These are phyloP conservation scores for Psilocybe cubensis DNA, from an alignment of 768 basidiomycete species.

Conservation along the genomic window DNA sequence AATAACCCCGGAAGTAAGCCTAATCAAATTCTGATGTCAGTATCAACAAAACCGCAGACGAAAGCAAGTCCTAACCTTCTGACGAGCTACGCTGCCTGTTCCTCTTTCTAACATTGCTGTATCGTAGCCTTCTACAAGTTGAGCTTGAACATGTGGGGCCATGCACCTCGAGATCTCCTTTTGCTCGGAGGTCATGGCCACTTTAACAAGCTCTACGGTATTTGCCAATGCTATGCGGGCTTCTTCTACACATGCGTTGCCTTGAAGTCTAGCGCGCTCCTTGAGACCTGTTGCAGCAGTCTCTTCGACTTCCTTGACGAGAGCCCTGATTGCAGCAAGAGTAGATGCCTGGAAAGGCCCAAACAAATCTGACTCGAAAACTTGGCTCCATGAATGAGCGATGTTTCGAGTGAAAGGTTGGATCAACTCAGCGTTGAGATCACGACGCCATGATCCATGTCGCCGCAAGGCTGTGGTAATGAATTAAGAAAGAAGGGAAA, in stretches of 20 bases:
- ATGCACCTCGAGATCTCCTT: slow-evolving; percentile 63
- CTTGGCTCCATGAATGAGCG: slow-evolving; percentile 57
- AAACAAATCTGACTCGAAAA: slow-evolving; percentile 66
- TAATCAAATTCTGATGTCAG: slow-evolving; percentile 20
- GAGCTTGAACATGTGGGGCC: slow-evolving; percentile 56
- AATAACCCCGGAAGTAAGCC: slow-evolving; percentile 50
- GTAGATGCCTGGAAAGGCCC: slow-evolving; percentile 45
- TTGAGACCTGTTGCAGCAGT: slow-evolving; percentile 54
- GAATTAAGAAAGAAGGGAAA: background rate
- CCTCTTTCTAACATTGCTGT: slow-evolving; percentile 58
- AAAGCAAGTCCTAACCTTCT: slow-evolving; percentile 45
- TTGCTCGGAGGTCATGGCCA: slow-evolving; percentile 55
- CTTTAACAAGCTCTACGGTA: slow-evolving; percentile 49
- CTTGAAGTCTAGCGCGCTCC: slow-evolving; percentile 55
- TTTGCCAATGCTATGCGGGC: slow-evolving; percentile 51
- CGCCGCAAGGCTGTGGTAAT: slow-evolving; percentile 47
- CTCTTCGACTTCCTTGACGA: slow-evolving; percentile 55
- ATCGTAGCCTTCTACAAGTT: slow-evolving; percentile 55
- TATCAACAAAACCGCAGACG: background rate
- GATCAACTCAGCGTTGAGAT: slow-evolving; percentile 62
- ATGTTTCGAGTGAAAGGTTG: slow-evolving; percentile 63
- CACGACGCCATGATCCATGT: slow-evolving; percentile 57
- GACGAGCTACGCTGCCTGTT: slow-evolving; percentile 58
- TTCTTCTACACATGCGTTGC: slow-evolving; percentile 53
- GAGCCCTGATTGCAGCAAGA: slow-evolving; percentile 38